Conservation (phyloP, 306 rosid species). For the Luffa acutangula region DNA sequence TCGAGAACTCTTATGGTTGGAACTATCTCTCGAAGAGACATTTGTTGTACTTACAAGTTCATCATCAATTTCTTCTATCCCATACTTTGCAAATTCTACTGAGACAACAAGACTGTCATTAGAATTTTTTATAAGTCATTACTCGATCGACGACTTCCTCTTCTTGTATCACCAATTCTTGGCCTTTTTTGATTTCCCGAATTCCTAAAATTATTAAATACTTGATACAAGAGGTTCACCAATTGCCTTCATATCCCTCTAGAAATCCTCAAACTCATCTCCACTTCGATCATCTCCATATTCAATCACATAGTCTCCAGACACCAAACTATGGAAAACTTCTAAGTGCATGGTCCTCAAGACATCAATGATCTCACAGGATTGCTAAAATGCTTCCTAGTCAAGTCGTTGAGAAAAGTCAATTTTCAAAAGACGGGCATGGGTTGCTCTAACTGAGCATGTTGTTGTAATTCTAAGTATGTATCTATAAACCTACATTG, state of each 20-base stretch:
- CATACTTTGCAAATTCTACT: constrained; percentile 47
- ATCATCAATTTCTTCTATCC: constrained; percentile 65
- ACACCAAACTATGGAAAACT: constrained; percentile 74
- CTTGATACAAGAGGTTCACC: constrained; percentile 99
- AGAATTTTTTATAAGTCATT: constrained; percentile 58
- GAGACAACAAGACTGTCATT: constrained; percentile 79
- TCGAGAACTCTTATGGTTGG: constrained; percentile 42
- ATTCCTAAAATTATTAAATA: constrained; percentile 73
- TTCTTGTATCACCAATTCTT: constrained; percentile 51
- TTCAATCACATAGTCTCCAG: constrained; percentile 93
- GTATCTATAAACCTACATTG: constrained; percentile 64
- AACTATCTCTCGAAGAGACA: constrained; percentile 46
- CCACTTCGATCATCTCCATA: constrained; percentile 75
- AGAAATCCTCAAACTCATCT: constrained; percentile 85
- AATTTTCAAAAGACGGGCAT: constrained; percentile 73
- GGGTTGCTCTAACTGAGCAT: constrained; percentile 85
- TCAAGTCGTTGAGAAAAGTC: constrained; percentile 91
- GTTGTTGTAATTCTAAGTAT: constrained; percentile 59
- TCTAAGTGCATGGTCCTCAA: constrained; percentile 92
- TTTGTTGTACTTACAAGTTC: constrained; percentile 42
- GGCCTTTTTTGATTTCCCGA: constrained; percentile 80
- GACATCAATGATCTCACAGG: constrained; percentile 91
- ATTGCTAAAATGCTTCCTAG: constrained; percentile 96
- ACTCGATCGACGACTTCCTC: constrained; percentile 60
- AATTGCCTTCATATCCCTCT: constrained; percentile 60